These are phyloP conservation scores for Boletus coccyginus DNA, from an alignment of 768 basidiomycete genomes.

Conservation along the genomic window DNA sequence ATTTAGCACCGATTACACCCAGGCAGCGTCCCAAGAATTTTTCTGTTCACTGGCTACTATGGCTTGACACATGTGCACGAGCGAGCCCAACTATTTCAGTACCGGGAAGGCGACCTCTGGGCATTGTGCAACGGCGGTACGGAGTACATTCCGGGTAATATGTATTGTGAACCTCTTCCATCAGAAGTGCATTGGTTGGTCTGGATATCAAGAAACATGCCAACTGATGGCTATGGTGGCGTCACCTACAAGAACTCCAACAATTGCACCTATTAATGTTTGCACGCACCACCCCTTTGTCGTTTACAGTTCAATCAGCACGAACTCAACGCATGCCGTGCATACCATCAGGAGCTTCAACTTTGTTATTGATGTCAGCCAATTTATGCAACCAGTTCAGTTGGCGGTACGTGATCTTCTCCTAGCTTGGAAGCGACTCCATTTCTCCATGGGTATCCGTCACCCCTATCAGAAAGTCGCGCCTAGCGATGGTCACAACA, in stretches of 20 bases:
- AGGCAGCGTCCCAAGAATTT: constrained; percentile 23
- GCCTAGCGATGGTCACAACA: constrained; percentile 55
- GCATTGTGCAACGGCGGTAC: constrained; percentile 45
- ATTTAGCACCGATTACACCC: constrained; percentile 53
- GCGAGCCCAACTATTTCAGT: constrained; percentile 58
- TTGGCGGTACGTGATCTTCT: neutral
- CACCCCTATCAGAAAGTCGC: constrained; percentile 46
- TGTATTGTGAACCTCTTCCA: constrained; percentile 63
- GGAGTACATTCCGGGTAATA: constrained; percentile 37
- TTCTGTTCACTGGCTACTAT: constrained; percentile 45
- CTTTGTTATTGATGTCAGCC: constrained; percentile 48
- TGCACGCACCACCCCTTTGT: constrained; percentile 56
- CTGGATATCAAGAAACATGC: constrained; percentile 59
- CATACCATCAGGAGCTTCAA: constrained; percentile 55
- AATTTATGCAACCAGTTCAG: neutral
- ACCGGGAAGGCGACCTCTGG: constrained; percentile 50
- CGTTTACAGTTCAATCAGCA: constrained; percentile 48
- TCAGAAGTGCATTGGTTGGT: constrained; percentile 56
- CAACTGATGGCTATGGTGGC: constrained; percentile 44
- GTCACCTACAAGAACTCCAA: constrained; percentile 32
- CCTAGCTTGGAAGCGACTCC: constrained; percentile 35
- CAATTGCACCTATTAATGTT: constrained; percentile 45
- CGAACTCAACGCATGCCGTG: constrained; percentile 36
- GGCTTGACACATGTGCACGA: constrained; percentile 47
- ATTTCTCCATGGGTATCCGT: constrained; percentile 60